Base-by-base conservation (phyloP, 1,139 yeast genomes). In the Yarrowia galli region DNA sequence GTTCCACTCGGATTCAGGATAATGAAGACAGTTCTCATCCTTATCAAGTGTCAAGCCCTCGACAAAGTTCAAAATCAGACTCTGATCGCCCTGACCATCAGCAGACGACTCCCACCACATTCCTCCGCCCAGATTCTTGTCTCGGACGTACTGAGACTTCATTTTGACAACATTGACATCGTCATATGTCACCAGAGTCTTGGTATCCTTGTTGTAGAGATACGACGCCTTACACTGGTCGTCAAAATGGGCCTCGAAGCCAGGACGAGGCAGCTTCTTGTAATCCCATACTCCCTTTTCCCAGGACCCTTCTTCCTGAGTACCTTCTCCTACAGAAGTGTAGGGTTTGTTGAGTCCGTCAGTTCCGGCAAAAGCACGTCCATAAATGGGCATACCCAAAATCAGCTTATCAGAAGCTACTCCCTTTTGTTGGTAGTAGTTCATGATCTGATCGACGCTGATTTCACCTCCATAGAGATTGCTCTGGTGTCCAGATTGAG, bases 31-130 rank as follows among this genome's bases (percentile, higher is more conserved):
- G 9, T 67, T 67, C 15, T 42, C 46, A 3, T 22, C 28, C 42
- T 46, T 58, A 3, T 67, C 68, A 35, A 56, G 38, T 2, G 73
- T 74, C 8, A 76, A 36, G 6, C 67, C 69, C 16, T 72, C 58
- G 0, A 76, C 71, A 65, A 75, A 75, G 0, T 76, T 68, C 9
- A 71, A 71, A 15, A 78, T 72, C 28, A 77, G 68, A 2, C 78
- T 76, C 35, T 73, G 68, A 10, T 70, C 70, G 45, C 75, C 69
- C 12, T 58, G 63, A 8, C 69, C 70, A 74, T 92, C 97, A 0
- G 97, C 97, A 68, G 88, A 83, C 0, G 97, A 89, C 74, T 92
- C 97, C 98, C 98, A 95, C 89, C 92, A 92, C 87, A 95, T 88
- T 0, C 91, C 97, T 0, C 98, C 98, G 0, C 89, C 96, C 12